These are phyloP conservation scores for Pharnaceum exiguum DNA, from an alignment of 148 eudicot species.

Conservation along the genomic window DNA sequence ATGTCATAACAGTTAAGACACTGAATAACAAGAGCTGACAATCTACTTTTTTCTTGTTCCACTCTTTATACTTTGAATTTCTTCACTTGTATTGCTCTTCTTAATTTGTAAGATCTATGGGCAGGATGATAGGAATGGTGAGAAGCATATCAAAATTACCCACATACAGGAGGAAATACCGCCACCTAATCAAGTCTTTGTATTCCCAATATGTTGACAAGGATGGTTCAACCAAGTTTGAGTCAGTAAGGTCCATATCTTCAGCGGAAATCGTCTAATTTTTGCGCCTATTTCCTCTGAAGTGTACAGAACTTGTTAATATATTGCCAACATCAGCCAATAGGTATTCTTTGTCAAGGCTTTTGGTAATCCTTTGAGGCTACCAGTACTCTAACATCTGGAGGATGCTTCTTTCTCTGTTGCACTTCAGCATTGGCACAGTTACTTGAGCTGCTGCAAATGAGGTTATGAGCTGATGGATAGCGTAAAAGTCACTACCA, in stretches of 20 bases:
- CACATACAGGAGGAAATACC: slow-evolving; percentile 70
- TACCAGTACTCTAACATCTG: too few species aligned
- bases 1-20: neutral
- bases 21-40: neutral
- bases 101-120: neutral
- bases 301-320: slow-evolving; percentile 4
- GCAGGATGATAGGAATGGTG: slow-evolving; percentile 71
- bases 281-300: neutral
- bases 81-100: neutral
- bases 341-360: slow-evolving; percentile 15
- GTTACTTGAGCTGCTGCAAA: too few species aligned
- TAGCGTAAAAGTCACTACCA: too few species aligned
- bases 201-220: slow-evolving; percentile 32
- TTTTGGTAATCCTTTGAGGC: neutral
- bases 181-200: slow-evolving; percentile 59
- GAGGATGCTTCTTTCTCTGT: neutral
- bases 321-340: neutral
- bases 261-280: slow-evolving; percentile 34
- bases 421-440: neutral
- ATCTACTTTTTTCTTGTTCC: neutral
- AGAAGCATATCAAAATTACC: slow-evolving; percentile 76
- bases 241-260: slow-evolving; percentile 35
- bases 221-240: slow-evolving; percentile 37
- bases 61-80: neutral
- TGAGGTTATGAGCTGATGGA: too few species aligned